Evolutionary conservation across 2,329 filamentous ascomycete genomes (phyloP).

Genomic region (Venturia pyrina): DNA sequence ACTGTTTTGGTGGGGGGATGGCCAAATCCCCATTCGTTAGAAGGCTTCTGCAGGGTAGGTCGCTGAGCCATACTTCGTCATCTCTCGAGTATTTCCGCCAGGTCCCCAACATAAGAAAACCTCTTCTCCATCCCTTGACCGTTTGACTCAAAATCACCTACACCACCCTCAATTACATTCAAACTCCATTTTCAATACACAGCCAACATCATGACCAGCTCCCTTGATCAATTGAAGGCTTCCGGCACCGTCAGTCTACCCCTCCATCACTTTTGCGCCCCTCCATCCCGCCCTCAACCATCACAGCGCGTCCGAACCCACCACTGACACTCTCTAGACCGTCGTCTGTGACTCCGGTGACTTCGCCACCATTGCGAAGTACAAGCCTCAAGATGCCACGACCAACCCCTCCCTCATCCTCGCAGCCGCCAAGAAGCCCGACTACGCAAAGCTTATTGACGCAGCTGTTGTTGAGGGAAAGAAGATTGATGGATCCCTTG

Average conservation of each 20-base stretch:
- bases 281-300: constrained; percentile 6
- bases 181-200: not conserved
- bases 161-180: not conserved
- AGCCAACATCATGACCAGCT: constrained; percentile 58
- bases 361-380: constrained; percentile 84
- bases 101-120: not conserved
- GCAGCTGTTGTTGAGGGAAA: constrained; percentile 78
- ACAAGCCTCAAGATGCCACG: constrained; percentile 99
- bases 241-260: constrained; percentile 73
- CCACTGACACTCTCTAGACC: constrained; percentile 43
- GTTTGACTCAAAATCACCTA: not conserved
- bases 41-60: not conserved
- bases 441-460: constrained; percentile 90
- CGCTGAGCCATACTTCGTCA: not conserved
- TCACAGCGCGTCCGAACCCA: constrained; percentile 13
- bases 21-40: not conserved
- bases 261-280: not conserved
- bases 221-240: constrained; percentile 95
- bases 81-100: not conserved
- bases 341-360: constrained; percentile 96
- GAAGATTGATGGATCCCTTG: constrained; percentile 53
- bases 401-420: constrained; percentile 99
- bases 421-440: constrained; percentile 93
- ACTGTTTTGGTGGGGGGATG: not conserved
- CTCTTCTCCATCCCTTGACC: not conserved